Evolutionary conservation across 1,139 yeast species (phyloP).

Genomic region (Geotrichum citri-aurantii): DNA sequence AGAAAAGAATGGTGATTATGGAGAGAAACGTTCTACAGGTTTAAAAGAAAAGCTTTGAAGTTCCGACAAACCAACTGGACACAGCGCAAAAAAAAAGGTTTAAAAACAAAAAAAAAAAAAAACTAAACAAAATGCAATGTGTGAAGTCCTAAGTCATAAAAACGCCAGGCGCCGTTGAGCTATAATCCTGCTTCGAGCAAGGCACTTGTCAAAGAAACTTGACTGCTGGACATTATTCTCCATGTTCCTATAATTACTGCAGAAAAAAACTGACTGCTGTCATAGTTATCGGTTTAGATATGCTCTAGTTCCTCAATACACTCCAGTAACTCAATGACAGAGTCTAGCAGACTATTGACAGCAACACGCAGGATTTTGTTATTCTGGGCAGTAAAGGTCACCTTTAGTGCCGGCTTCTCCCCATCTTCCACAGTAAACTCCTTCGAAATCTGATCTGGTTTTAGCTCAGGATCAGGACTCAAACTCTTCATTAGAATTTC

Average conservation of each 20-base stretch:
- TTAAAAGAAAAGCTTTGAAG: not conserved
- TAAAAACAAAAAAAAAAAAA: not conserved
- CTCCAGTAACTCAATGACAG: slow-evolving; percentile 57
- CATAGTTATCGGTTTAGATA: not conserved
- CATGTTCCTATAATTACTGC: not conserved
- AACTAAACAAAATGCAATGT: not conserved
- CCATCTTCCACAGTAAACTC: slow-evolving; percentile 20
- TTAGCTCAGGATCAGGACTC: slow-evolving; percentile 72
- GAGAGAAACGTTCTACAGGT: not conserved
- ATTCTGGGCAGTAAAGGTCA: slow-evolving; percentile 49
- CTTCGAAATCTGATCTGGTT: slow-evolving; percentile 42
- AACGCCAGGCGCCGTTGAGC: not conserved
- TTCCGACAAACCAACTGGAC: not conserved
- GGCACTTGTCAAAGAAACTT: not conserved
- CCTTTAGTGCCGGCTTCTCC: slow-evolving; percentile 35
- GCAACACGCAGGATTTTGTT: slow-evolving; percentile 67
- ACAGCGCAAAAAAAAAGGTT: not conserved
- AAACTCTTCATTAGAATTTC: slow-evolving; percentile 54
- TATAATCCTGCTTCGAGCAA: not conserved
- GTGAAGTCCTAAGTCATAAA: not conserved
- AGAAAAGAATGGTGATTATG: not conserved
- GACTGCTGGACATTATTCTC: not conserved
- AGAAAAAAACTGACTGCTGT: not conserved
- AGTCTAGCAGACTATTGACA: slow-evolving; percentile 61
- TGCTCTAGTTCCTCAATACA: slow-evolving; percentile 57